These are phyloP conservation scores for Colletotrichum sp. DNA, from an alignment of 2,329 filamentous ascomycete genomes.

Conservation along the genomic window DNA sequence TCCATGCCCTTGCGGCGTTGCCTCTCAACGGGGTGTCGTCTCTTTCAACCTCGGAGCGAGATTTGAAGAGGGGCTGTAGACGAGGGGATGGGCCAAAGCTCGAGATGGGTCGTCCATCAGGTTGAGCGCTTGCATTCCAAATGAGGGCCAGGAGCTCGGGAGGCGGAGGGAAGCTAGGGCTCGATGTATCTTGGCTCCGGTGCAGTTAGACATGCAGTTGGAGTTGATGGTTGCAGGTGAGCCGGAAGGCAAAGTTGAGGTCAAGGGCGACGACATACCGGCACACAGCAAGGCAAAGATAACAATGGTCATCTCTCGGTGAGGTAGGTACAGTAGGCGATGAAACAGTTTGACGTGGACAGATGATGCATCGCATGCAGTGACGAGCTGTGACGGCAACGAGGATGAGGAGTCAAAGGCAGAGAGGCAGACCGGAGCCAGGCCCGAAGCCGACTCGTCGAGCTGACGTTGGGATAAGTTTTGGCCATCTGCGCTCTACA, in stretches of 20 bases:
- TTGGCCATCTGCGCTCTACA: neutral
- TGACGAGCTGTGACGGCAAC: neutral
- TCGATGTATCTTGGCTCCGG: neutral
- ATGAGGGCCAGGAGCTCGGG: neutral
- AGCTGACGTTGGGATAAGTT: slow-evolving; percentile 16
- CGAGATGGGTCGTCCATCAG: neutral
- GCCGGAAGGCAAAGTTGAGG: neutral
- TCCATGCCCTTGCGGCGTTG: neutral
- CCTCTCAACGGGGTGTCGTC: neutral
- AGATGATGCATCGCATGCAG: slow-evolving; percentile 2
- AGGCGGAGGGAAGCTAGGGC: neutral
- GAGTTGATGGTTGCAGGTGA: neutral
- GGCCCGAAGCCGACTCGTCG: slow-evolving; percentile 2
- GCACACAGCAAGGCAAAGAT: neutral
- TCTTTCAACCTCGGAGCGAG: neutral
- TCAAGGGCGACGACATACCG: neutral
- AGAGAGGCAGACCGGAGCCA: neutral
- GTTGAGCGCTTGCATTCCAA: neutral
- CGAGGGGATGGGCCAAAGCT: neutral
- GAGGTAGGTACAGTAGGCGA: neutral
- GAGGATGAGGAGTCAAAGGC: neutral
- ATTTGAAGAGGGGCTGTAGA: neutral
- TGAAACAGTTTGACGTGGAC: neutral
- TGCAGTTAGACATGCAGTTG: neutral
- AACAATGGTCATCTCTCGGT: neutral